phyloP scores from a whole-genome alignment of 306 rosid genomes.

The Ceratonia siliqua region DNA sequence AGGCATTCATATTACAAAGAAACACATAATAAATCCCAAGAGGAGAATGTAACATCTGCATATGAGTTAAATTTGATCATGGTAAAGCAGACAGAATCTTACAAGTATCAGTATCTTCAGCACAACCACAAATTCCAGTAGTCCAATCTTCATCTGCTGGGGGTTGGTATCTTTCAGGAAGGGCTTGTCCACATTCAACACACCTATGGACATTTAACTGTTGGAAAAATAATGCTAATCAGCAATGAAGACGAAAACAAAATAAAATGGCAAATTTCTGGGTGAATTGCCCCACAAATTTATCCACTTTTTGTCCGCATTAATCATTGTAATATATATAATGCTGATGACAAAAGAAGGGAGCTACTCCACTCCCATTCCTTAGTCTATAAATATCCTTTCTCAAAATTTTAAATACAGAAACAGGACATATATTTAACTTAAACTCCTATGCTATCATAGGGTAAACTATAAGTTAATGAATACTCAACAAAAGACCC shows the following conservation, averaged over 20 bases:
- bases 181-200: constrained; percentile 50
- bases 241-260: not conserved
- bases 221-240: not conserved
- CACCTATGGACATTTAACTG: constrained; percentile 50
- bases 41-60: not conserved
- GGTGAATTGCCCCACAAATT: not conserved
- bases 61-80: not conserved
- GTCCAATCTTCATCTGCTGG: constrained; percentile 63
- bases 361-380: not conserved
- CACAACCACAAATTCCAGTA: constrained; percentile 55
- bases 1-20: not conserved
- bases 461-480: not conserved
- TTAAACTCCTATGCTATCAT: no score
- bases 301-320: not conserved
- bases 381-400: not conserved
- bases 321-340: not conserved
- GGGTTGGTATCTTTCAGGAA: constrained; percentile 60
- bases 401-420: not conserved
- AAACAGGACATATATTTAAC: no score
- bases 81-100: constrained; percentile 27
- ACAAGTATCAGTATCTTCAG: constrained; percentile 53
- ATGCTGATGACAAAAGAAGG: not conserved
- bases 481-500: not conserved
- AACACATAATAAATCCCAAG: not conserved
- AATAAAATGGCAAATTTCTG: not conserved